Evolutionary conservation across 2,329 filamentous ascomycete species (phyloP).

Genomic region (Fusarium caatingaense): DNA sequence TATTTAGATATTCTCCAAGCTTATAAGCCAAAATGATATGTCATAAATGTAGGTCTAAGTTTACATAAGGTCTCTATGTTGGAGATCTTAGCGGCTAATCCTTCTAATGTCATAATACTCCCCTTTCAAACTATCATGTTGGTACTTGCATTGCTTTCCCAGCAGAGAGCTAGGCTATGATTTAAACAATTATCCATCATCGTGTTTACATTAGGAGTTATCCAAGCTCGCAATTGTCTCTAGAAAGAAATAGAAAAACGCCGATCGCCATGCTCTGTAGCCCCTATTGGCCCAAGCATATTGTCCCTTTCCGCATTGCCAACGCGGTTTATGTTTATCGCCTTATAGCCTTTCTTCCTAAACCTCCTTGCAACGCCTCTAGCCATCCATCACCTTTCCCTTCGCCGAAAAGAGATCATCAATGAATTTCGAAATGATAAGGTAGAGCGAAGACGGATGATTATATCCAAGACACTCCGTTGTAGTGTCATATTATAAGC

Average conservation of each 20-base stretch:
- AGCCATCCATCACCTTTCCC: background rate
- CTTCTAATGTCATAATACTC: background rate
- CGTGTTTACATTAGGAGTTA: slow-evolving; percentile 20
- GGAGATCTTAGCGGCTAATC: background rate
- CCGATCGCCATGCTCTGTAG: slow-evolving; percentile 8
- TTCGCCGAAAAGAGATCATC: background rate
- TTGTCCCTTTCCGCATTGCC: background rate
- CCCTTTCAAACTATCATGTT: background rate
- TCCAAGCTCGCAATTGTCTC: background rate
- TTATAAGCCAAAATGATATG: background rate
- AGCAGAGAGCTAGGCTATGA: background rate
- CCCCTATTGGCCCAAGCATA: background rate
- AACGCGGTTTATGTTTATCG: background rate
- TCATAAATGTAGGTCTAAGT: background rate
- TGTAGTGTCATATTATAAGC: slow-evolving; percentile 9
- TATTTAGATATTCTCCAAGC: background rate
- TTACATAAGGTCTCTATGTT: background rate
- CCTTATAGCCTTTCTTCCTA: background rate
- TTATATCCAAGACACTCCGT: background rate
- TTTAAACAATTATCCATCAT: slow-evolving; percentile 6
- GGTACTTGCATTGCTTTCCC: background rate
- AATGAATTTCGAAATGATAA: background rate
- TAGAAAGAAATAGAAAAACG: background rate
- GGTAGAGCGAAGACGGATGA: background rate
- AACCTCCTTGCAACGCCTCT: slow-evolving; percentile 10